Base-by-base conservation (phyloP, 208 protist species). In the Vickermania spadyakhi region DNA sequence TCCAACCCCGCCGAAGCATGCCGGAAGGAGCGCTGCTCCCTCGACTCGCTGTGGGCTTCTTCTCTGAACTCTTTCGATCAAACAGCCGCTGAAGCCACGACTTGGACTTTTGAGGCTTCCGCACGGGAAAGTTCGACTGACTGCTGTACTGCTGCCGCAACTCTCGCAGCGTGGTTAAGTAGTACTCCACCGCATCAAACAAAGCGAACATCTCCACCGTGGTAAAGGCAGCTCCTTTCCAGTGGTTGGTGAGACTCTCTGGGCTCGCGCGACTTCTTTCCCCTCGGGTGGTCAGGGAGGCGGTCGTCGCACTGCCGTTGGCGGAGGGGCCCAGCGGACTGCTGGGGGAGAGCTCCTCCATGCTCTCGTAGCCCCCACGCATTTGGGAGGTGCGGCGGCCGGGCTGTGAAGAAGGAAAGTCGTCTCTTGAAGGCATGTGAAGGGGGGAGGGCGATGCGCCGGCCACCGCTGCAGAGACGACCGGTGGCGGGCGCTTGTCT, bases 141-240 rank as follows among this genome's bases (percentile, higher is more conserved):
- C 5, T 60, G 18, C 29, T 56, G 64, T 29, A 58, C 66, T 72
- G 56, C 31, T 36, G 58, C 62, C 58, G 65, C 27, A 75, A 53
- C 25, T 72, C 65, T 25, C 61, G 60, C 23, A 75, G 45, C 14
- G 60, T 70, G 54, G 49, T 51, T 21, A 87, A 66, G 68, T 87
- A 87, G 52, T 77, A 55, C 27, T 52, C 65, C 18, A 84, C 64
- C 53, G 75, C 76, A 55, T 87, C 80, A 66, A 79, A 87, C 28
- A 87, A 59, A 7, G 76, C 77, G 41, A 73, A 81, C 3, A 64
- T 69, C 64, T 87, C 80, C 3, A 60, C 30, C 1, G 58, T 50
- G 25, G 62, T 45, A 57, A 84, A 84, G 4, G 76, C 70, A 0
- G 69, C 28, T 21, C 73, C 68, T 18, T 45, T 45, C 36, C 36